A percentile compares a stretch with the other conserved stretches of the same genome.
Evolutionary conservation across 2,329 filamentous ascomycete species (phyloP).

Genomic region (Microdochium bolleyi): DNA sequence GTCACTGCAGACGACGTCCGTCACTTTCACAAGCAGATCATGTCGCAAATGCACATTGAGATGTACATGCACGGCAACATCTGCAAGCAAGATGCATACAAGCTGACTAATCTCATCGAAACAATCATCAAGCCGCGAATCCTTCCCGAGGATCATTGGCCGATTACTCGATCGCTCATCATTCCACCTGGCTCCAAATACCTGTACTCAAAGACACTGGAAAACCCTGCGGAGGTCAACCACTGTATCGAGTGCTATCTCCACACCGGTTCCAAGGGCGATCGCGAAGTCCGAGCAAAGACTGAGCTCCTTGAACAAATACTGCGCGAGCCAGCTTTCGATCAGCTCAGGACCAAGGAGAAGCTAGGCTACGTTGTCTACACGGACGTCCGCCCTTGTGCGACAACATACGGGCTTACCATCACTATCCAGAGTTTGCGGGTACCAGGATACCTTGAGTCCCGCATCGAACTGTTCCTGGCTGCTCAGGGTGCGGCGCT

Average conservation of each 20-base stretch:
- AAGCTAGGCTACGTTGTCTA: constrained; percentile 97
- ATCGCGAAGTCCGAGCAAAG: constrained; percentile 66
- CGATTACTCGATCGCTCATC: constrained; percentile 66
- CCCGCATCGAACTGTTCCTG: constrained; percentile 81
- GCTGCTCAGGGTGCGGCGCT: constrained; percentile 57
- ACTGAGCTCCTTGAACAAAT: constrained; percentile 80
- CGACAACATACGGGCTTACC: constrained; percentile 77
- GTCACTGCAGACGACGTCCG: constrained; percentile 69
- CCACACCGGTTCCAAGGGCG: constrained; percentile 59
- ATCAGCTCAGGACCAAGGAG: constrained; percentile 92
- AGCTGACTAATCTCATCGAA: constrained; percentile 76
- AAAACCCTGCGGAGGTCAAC: constrained; percentile 84
- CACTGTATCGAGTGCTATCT: constrained; percentile 77
- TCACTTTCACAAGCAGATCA: constrained; percentile 69
- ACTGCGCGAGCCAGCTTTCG: constrained; percentile 86
- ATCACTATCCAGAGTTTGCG: constrained; percentile 93
- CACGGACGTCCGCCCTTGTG: constrained; percentile 62
- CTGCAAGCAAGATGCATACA: constrained; percentile 86
- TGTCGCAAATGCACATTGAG: constrained; percentile 82
- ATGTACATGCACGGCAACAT: constrained; percentile 85
- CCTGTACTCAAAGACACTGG: constrained; percentile 71
- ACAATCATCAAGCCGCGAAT: constrained; percentile 65
- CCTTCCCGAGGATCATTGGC: constrained; percentile 73
- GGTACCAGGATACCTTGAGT: constrained; percentile 74
- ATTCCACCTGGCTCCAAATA: constrained; percentile 76